Base-by-base conservation (phyloP, 129 eudicot genomes). In the Flaveria robusta region DNA sequence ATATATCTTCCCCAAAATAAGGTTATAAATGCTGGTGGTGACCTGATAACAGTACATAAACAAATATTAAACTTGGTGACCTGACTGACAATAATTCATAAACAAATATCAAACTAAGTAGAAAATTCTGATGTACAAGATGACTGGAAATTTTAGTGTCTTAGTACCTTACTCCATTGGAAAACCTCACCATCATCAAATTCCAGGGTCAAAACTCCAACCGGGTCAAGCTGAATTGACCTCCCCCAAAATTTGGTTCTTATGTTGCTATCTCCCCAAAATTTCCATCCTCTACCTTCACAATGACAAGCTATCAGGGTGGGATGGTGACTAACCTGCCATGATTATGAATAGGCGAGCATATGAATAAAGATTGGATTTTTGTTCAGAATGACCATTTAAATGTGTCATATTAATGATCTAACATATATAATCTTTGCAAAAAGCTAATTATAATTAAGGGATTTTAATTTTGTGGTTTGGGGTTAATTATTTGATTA, bases 201-300 rank as follows among this genome's bases (percentile, higher is more conserved):
- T 66, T 87, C 88, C 4, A 87, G 68, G 46, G 91, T 82, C 37
- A 87, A 75, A 74, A 76, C 52, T 78, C 91, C 91, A 68, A 87
- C 83, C 4, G 88, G 91, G 68, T 87, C 87, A n/a, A 87, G 83
- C 77, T 87, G 91, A 75, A 87, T 87, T 15, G 89, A 77, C 47
- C 82, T 77, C 14, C 89, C 89, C 89, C 89, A 85, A 82, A 85
- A 85, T 70, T 78, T 85, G n/a, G 83, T 78, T 74, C 74, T 82
- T 29, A 85, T 66, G 71, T 85, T 85, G 69, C 86, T 82, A 52
- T 85, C 89, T 20, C 76, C 89, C 84, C 84, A 82, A 68, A 85
- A 85, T 77, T 82, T 85, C 89, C 89, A 85, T n/a, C 89, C 89
- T 70, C 81, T 82, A 41, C 89, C 89, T 70, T 81, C 89, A 64